Conservation (phyloP, 805 yeast species). For the Myxozyma kluyveri region DNA sequence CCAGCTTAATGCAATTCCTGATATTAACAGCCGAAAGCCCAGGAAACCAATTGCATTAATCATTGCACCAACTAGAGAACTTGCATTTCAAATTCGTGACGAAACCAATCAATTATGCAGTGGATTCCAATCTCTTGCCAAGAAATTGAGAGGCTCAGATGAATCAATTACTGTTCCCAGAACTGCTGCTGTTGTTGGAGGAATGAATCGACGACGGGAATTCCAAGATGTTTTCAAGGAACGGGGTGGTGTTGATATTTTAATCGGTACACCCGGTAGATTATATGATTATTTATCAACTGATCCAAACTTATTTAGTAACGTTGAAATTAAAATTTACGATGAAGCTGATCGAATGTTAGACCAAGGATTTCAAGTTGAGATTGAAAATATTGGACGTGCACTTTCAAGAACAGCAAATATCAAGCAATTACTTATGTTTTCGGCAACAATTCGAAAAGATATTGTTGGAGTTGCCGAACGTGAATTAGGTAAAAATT, state of each 20-base stretch:
- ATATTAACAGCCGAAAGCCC: conserved; percentile 59
- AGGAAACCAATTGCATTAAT: conserved; percentile 60
- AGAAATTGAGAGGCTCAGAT: not conserved
- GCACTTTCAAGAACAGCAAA: conserved; percentile 43
- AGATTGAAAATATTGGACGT: conserved; percentile 56
- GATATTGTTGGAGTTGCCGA: conserved; percentile 65
- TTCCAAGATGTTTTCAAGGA: conserved; percentile 37
- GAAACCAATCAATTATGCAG: conserved; percentile 5
- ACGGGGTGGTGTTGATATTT: conserved; percentile 89
- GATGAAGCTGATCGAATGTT: conserved; percentile 91
- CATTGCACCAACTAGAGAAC: conserved; percentile 90
- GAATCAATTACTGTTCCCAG: not conserved
- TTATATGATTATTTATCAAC: conserved; percentile 66
- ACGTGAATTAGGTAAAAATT: conserved; percentile 48
- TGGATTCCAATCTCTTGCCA: not conserved
- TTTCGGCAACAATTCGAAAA: conserved; percentile 82
- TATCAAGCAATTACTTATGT: conserved; percentile 61
- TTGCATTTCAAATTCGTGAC: conserved; percentile 75
- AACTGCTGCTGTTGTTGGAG: conserved; percentile 15
- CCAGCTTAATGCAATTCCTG: conserved; percentile 48
- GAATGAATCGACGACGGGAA: conserved; percentile 2
- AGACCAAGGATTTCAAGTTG: conserved; percentile 74
- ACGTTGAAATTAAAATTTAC: conserved; percentile 63
- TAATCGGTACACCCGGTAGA: conserved; percentile 97
- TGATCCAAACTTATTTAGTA: conserved; percentile 40